Evolutionary conservation across 352 stramenopile species (phyloP).

Genomic region (Phytophthora sojae): DNA sequence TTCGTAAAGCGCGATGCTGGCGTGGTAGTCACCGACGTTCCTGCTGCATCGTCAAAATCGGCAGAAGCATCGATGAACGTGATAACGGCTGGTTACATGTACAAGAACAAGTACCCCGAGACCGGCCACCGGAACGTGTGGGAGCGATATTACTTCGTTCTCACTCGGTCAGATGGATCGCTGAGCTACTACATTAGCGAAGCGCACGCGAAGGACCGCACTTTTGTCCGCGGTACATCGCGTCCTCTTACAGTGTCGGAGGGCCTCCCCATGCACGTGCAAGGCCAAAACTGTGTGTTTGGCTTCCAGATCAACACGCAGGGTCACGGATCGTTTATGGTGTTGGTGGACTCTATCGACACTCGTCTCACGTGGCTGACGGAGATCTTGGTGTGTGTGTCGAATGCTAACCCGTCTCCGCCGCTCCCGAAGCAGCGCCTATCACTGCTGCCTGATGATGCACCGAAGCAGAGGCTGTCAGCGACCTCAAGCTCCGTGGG

Average conservation of each 20-base stretch:
- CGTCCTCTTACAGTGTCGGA: conserved; percentile 84
- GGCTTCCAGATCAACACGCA: conserved; percentile 91
- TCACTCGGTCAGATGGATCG: conserved; percentile 76
- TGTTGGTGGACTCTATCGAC: conserved; percentile 87
- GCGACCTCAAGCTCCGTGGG: conserved; percentile 40
- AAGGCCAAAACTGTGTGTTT: conserved; percentile 77
- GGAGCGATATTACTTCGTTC: conserved; percentile 89
- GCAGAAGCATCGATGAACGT: conserved; percentile 59
- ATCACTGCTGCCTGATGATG: conserved; percentile 63
- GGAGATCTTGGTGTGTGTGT: conserved; percentile 79
- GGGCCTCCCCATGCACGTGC: conserved; percentile 73
- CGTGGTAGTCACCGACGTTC: conserved; percentile 70
- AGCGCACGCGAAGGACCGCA: conserved; percentile 84
- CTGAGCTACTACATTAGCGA: conserved; percentile 90
- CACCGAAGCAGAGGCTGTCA: conserved; percentile 43
- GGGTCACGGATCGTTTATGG: conserved; percentile 85
- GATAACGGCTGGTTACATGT: conserved; percentile 88
- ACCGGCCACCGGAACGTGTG: conserved; percentile 82
- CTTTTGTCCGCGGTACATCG: conserved; percentile 82
- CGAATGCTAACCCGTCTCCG: conserved; percentile 48
- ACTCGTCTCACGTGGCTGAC: conserved; percentile 84
- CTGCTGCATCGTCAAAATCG: conserved; percentile 41
- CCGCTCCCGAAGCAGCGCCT: conserved; percentile 54
- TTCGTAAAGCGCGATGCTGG: conserved; percentile 82
- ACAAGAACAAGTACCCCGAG: conserved; percentile 88